Conservation (phyloP, 2,329 filamentous ascomycete species). For the Fusarium pilosicola region DNA sequence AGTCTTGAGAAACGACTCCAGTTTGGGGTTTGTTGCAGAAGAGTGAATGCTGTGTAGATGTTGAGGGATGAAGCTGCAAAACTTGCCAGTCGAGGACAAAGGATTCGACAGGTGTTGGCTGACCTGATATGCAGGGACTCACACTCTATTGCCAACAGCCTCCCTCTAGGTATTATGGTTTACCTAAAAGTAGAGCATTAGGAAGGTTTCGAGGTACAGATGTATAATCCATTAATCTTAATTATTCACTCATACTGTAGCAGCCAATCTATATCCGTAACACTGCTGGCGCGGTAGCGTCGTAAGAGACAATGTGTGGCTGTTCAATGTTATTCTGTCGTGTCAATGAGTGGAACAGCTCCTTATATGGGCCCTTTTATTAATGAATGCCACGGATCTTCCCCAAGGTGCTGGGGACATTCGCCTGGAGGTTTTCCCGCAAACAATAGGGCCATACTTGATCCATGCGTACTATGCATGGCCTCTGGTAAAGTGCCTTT, state of each 20-base stretch:
- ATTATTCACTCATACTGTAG: conserved; percentile 31
- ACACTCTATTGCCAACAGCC: background rate
- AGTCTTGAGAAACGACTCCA: background rate
- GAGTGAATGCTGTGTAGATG: background rate
- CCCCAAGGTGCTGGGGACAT: conserved; percentile 4
- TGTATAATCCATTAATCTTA: background rate
- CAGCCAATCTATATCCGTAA: conserved; percentile 26
- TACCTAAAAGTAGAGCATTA: background rate
- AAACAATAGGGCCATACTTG: conserved; percentile 27
- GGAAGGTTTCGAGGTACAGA: background rate
- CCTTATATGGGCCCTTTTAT: conserved; percentile 4
- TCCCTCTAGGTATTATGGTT: background rate
- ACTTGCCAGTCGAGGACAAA: conserved; percentile 1
- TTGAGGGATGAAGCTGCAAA: background rate
- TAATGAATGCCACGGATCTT: conserved; percentile 5
- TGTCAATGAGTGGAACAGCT: conserved; percentile 22
- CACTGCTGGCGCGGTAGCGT: conserved; percentile 24
- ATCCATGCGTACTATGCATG: conserved; percentile 43
- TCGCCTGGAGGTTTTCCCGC: conserved; percentile 11
- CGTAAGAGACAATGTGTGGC: conserved; percentile 25
- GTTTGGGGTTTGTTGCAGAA: background rate
- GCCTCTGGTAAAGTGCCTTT: conserved; percentile 29
- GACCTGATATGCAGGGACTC: conserved; percentile 20
- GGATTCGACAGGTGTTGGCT: background rate
- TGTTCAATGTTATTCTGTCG: background rate